These are phyloP conservation scores for Roridomyces roridus DNA, from an alignment of 768 basidiomycete genomes.

Conservation along the genomic window DNA sequence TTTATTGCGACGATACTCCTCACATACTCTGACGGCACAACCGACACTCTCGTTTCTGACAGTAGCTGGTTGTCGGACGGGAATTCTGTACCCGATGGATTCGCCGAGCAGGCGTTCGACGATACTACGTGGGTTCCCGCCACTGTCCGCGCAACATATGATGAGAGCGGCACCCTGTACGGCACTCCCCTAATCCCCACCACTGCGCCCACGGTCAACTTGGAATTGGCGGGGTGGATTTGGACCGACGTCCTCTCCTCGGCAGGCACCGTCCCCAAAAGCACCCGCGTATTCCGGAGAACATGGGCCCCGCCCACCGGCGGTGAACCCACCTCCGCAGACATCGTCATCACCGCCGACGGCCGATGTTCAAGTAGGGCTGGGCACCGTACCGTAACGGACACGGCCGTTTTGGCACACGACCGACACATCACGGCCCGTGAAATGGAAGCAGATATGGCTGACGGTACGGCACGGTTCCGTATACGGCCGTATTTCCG, in stretches of 20 bases:
- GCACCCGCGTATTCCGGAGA: background rate
- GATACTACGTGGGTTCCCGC: slow-evolving; percentile 9
- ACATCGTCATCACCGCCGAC: background rate
- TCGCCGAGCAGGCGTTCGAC: background rate
- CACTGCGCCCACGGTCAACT: background rate
- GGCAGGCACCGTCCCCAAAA: background rate
- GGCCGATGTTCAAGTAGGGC: too few relatives aligned
- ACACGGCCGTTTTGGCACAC: too few relatives aligned
- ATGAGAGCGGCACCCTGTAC: background rate
- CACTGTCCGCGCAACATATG: background rate
- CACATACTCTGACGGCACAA: slow-evolving; percentile 11
- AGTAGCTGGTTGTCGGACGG: slow-evolving; percentile 3
- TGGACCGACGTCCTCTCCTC: slow-evolving; percentile 7
- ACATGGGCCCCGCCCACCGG: background rate
- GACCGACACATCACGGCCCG: too few relatives aligned
- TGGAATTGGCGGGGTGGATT: background rate
- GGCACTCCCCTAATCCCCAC: background rate
- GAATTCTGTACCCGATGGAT: background rate
- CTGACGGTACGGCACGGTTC: too few relatives aligned
- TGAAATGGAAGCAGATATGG: too few relatives aligned
- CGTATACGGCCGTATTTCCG: too few relatives aligned
- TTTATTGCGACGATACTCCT: slow-evolving; percentile 5
- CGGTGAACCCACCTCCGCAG: background rate
- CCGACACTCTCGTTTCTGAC: slow-evolving; percentile 3
- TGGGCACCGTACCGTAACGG: too few relatives aligned